phyloP scores from a whole-genome alignment of 106 monocot genomes.

The Vanilla planifolia region DNA sequence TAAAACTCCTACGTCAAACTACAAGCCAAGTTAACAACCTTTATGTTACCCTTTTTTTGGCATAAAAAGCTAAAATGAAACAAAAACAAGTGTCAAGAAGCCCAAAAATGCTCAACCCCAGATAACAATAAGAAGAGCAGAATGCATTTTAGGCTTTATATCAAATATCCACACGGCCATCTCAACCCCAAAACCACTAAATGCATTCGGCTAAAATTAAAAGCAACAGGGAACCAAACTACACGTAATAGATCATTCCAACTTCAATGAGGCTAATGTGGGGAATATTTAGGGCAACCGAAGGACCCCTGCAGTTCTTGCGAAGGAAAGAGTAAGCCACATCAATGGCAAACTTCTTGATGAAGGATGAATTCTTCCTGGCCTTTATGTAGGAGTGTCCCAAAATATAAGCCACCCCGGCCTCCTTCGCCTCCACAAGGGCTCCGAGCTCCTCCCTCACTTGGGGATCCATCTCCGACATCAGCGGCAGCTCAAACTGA shows the following conservation, averaged over 20 bases:
- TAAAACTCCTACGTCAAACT: no score
- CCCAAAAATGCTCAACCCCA: no score
- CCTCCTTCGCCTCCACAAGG: constrained; percentile 37
- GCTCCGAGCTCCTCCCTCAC: constrained; percentile 28
- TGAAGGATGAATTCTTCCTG: constrained; percentile 32
- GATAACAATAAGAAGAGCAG: no score
- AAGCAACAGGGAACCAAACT: constrained; percentile 7
- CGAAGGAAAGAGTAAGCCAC: constrained; percentile 81
- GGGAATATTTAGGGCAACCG: constrained; percentile 72
- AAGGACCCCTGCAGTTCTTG: constrained; percentile 90
- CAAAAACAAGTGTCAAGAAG: no score
- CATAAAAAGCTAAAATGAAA: no score
- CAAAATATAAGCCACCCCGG: constrained; percentile 73
- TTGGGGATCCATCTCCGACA: constrained; percentile 12
- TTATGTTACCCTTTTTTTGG: no score
- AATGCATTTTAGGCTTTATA: no score
- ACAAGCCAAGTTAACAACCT: no score
- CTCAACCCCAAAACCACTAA: no score
- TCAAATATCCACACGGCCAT: no score
- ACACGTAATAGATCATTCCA: constrained; percentile 94
- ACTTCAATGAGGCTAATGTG: constrained; percentile 92
- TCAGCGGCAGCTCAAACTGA: constrained; percentile 25
- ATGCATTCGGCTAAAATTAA: no score
- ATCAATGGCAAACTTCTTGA: constrained; percentile 47
- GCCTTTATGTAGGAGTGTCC: constrained; percentile 52